Conservation (phyloP, 495 filamentous ascomycete genomes). For the Podospora bellae-mahoneyi region DNA sequence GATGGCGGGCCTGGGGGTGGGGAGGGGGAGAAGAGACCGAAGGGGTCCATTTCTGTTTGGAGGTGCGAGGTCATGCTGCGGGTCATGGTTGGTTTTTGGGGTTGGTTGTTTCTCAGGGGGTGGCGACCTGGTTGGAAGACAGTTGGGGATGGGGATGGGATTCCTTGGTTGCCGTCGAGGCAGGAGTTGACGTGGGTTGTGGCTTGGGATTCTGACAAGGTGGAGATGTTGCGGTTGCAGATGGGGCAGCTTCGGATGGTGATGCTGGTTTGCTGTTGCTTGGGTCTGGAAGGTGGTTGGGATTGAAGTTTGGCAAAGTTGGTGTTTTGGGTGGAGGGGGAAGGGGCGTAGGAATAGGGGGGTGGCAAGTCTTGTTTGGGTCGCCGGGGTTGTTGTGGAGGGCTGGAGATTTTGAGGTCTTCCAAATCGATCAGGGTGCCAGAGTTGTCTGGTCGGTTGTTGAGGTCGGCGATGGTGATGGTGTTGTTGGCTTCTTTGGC, state of each 20-base stretch:
- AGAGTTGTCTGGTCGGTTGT: conserved; percentile 24
- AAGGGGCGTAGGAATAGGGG: background rate
- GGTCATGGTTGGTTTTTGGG: background rate
- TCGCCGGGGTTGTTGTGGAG: background rate
- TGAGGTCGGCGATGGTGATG: conserved; percentile 34
- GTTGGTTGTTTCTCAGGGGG: background rate
- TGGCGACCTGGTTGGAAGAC: background rate
- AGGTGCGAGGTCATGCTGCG: background rate
- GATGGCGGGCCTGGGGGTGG: conserved; percentile 13
- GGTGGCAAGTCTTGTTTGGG: background rate
- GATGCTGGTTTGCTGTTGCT: background rate
- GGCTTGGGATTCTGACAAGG: conserved; percentile 1
- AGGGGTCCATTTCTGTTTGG: background rate
- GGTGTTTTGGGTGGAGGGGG: background rate
- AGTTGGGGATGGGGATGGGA: background rate
- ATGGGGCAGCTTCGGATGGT: background rate
- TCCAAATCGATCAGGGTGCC: conserved; percentile 50
- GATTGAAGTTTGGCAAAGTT: background rate
- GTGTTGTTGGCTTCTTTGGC: conserved; percentile 50
- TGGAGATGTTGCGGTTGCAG: background rate
- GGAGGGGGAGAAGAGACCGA: background rate
- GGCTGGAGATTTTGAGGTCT: conserved; percentile 31
- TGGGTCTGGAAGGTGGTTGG: background rate
- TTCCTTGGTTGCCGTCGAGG: background rate
- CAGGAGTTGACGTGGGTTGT: background rate